A percentile compares a stretch with the other conserved stretches of the same genome.
Conservation (phyloP, 371 early-diverging fungal genomes). For the Paramicrosporidium saccamoebae region DNA sequence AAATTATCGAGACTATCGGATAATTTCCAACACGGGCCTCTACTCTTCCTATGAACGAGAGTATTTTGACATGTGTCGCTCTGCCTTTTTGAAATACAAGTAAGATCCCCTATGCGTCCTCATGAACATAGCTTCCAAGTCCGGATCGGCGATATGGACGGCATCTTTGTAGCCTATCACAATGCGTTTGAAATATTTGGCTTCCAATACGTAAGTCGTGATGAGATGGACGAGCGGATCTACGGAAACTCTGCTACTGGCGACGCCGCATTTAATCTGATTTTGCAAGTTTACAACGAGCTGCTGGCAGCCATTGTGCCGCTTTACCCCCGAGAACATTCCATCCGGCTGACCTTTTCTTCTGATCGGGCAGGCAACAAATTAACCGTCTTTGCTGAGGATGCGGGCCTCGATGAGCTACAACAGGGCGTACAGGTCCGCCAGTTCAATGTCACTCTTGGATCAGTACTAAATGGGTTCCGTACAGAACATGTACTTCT, state of each 20-base stretch:
- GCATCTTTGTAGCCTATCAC: conserved; percentile 70
- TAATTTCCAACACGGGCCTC: conserved; percentile 12
- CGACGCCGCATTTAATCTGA: conserved; percentile 21
- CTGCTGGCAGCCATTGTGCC: conserved; percentile 20
- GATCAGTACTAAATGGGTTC: too few relatives aligned
- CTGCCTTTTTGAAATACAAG: conserved; percentile 55
- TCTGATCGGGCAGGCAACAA: too few relatives aligned
- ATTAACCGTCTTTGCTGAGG: too few relatives aligned
- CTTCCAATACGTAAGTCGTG: conserved; percentile 59
- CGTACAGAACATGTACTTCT: too few relatives aligned
- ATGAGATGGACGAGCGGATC: conserved; percentile 50
- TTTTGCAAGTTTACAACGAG: conserved; percentile 17
- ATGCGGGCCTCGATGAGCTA: too few relatives aligned
- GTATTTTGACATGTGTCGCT: conserved; percentile 67
- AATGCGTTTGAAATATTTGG: conserved; percentile 67
- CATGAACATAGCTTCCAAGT: conserved; percentile 28
- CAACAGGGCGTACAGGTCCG: too few relatives aligned
- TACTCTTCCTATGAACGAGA: conserved; percentile 59
- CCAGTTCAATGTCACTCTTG: too few relatives aligned
- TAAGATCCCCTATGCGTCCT: conserved; percentile 1
- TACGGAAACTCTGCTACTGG: conserved; percentile 39
- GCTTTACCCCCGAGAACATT: conserved; percentile 18
- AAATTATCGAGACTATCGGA: conserved; percentile 10
- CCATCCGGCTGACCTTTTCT: too few relatives aligned
- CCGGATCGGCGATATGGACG: conserved; percentile 84